phyloP scores from a whole-genome alignment of 768 basidiomycete genomes.

The Flagelloscypha sp. region DNA sequence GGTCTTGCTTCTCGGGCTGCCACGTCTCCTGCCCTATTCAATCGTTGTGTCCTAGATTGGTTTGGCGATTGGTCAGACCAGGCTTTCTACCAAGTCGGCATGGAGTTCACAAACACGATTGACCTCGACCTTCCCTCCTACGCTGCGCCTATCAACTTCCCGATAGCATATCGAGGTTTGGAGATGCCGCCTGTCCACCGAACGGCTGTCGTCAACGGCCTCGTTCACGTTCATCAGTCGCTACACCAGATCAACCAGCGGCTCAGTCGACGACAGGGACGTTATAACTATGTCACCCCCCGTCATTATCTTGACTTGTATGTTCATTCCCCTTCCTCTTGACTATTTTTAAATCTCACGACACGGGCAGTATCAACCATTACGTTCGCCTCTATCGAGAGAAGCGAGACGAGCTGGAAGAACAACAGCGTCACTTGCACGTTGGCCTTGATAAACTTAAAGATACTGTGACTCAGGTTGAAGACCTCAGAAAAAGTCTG shows the following conservation, averaged over 20 bases:
- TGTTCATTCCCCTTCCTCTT: conserved; percentile 24
- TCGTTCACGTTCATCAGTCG: conserved; percentile 87
- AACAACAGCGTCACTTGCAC: conserved; percentile 96
- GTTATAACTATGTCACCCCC: conserved; percentile 94
- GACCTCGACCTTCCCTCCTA: conserved; percentile 87
- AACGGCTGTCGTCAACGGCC: conserved; percentile 83
- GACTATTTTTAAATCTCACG: no score
- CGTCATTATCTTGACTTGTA: conserved; percentile 98
- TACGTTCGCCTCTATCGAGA: conserved; percentile 93
- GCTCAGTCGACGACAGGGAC: conserved; percentile 87
- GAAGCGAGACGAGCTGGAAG: conserved; percentile 95
- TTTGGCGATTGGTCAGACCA: conserved; percentile 99
- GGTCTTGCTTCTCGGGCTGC: conserved; percentile 93
- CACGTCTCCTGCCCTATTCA: conserved; percentile 96
- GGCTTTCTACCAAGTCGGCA: conserved; percentile 95
- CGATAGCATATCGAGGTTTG: conserved; percentile 79
- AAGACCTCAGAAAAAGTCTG: conserved; percentile 90
- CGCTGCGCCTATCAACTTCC: conserved; percentile 74
- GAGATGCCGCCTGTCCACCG: conserved; percentile 85
- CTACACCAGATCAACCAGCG: conserved; percentile 84
- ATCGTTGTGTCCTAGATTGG: conserved; percentile 99
- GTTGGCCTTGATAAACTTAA: conserved; percentile 95
- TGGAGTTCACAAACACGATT: conserved; percentile 91
- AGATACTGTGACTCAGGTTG: conserved; percentile 94
- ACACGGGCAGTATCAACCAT: conserved; percentile 73